Base-by-base conservation (phyloP, 2,329 filamentous ascomycete species). In the Xylariaceae sp. region DNA sequence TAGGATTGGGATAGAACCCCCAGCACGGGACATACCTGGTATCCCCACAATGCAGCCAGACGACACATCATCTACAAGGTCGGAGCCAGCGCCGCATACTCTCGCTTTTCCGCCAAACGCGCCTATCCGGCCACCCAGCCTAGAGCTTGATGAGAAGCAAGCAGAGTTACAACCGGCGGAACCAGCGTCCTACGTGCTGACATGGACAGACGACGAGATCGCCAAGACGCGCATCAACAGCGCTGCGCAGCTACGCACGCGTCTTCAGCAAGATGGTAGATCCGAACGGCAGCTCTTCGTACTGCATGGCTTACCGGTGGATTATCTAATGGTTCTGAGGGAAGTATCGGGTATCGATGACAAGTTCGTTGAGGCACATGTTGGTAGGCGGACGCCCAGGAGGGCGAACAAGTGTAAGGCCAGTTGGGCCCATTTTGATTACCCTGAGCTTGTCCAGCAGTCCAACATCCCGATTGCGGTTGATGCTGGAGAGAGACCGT, bases 181-280 rank as follows among this genome's bases (percentile, higher is more conserved):
- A n/a, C 45, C 47, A 19, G 50, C 56, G 2, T 62, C 56, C 1
- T 62, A 62, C 50, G 39, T 62, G 18, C 36, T 66, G 6, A 55
- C 59, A 40, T 63, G 60, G 59, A 44, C 47, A 13, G 45, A 40
- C 17, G 19, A 44, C 31, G 45, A 47, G 11, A 55, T 48, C 33
- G 17, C 46, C 14, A 56, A 57, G 31, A 56, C 22, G 45, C 19
- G 19, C 19, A 38, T 64, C 17, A 14, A n/a, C 34, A 53, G 45
- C 36, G 48, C 51, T 1, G 50, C 57, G 6, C 53, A 56, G 5
- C 54, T 67, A 18, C 56, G 52, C 34, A 41, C 47, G 6, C 45
- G 34, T 31, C 40, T 62, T 10, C 42, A 44, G 19, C 44, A 49
- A 11, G 33, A 50, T 17, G 3, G 31, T 11, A 31, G 19, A 9